These are phyloP conservation scores for Nepenthes alata DNA, from an alignment of 179 eudicot genomes.

Conservation along the genomic window DNA sequence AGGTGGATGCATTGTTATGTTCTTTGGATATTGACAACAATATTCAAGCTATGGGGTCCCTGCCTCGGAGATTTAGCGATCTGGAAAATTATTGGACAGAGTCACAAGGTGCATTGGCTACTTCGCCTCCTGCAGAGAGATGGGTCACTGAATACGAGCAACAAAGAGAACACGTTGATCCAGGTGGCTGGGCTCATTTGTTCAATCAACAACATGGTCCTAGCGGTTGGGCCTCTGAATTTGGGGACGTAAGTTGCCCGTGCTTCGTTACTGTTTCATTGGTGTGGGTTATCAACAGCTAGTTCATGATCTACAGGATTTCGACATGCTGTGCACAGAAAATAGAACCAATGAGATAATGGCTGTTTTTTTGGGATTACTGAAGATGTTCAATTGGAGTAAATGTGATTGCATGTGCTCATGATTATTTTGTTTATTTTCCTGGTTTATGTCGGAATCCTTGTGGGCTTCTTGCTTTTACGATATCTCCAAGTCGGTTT, in stretches of 20 bases:
- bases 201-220: conserved; percentile 83
- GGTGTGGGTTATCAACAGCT: neutral
- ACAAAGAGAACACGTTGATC: conserved; percentile 35
- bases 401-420: too few species aligned
- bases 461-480: too few species aligned
- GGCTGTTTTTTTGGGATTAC: too few species aligned
- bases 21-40: conserved; percentile 84
- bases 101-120: conserved; percentile 54
- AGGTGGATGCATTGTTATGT: conserved; percentile 72
- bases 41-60: conserved; percentile 47
- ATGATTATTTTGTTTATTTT: too few species aligned
- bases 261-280: neutral
- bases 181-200: conserved; percentile 67
- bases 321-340: neutral
- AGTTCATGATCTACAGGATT: neutral
- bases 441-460: too few species aligned
- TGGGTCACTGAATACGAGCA: conserved; percentile 67
- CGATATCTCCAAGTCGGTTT: too few species aligned
- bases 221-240: conserved; percentile 94
- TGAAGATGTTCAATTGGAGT: too few species aligned
- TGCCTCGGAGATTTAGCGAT: conserved; percentile 74
- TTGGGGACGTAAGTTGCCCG: conserved; percentile 60
- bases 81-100: conserved; percentile 91
- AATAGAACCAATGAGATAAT: too few species aligned
- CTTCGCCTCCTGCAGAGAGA: conserved; percentile 57